A percentile compares a stretch with the other conserved stretches of the same genome.
These are phyloP conservation scores for Mortierella sp. DNA, from an alignment of 371 early-diverging fungal species.

Conservation along the genomic window DNA sequence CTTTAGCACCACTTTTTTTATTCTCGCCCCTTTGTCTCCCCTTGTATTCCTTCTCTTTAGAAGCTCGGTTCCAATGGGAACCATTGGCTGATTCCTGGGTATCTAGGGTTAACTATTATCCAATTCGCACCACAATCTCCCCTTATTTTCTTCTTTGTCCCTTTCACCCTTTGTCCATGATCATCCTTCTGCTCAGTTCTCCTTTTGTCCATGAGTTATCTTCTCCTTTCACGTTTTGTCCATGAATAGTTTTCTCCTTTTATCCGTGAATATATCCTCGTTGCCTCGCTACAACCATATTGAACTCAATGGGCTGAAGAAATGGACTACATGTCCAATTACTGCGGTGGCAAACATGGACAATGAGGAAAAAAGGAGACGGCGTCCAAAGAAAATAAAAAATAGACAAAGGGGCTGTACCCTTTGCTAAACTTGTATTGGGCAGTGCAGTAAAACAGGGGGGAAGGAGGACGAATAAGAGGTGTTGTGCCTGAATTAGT, in stretches of 20 bases:
- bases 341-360: not conserved
- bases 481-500: not conserved
- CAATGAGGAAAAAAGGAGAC: not conserved
- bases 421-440: not conserved
- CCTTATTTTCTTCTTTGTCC: not conserved
- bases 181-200: too few relatives aligned
- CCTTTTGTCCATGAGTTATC: too few relatives aligned
- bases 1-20: not conserved
- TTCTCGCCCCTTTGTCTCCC: not conserved
- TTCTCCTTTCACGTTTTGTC: not conserved
- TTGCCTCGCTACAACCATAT: not conserved
- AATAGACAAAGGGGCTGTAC: not conserved
- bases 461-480: not conserved
- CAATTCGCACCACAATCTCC: not conserved
- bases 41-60: not conserved
- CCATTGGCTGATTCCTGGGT: not conserved
- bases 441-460: slow-evolving; percentile 7
- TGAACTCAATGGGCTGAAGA: not conserved
- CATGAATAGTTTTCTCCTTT: too few relatives aligned
- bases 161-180: not conserved
- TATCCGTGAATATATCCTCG: not conserved
- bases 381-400: not conserved
- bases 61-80: not conserved
- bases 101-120: not conserved
- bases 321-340: too few relatives aligned